Evolutionary conservation across 2,329 filamentous ascomycete genomes (phyloP), one percentile per base, ranked within the genome.

Genomic region (Aspergillus jensenii): DNA sequence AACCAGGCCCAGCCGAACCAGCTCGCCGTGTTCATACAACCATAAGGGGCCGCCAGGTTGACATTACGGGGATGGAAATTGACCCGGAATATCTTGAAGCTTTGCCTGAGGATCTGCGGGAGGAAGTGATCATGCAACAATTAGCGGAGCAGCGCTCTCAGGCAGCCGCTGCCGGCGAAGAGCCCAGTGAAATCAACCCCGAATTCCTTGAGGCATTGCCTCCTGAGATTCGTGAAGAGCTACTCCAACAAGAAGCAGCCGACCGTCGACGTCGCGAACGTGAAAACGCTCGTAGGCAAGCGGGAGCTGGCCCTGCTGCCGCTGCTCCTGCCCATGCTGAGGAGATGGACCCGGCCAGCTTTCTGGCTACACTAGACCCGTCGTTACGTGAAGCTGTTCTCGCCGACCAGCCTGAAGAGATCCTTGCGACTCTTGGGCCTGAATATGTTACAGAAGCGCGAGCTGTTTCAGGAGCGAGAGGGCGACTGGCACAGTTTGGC

Each of bases 171-270:
- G 82, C 84, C 25, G 84, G 86, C 17, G 90, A 93, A 59, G 87
- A 92, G 67, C 74, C 76, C 14, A 77, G 71, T 43, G 74, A 78
- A 59, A 93, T 96, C 60, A 93, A 92, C 74, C 90, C 91, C 63
- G 93, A 97, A 68, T 99, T 99, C 75, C 81, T 99, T 11, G 91
- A 97, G 70, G 95, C 93, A 8, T 81, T 99, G 19, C 95, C 95
- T 1, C 87, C 90, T 19, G 93, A 98, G 55, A 89, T 99, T 55
- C 90, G 95, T 35, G 83, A 90, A 62, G 96, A 99, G 71, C 87
- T 99, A 62, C 86, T 96, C 37, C 90, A 96, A 68, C 90, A 96
- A 72, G 95, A 99, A 77, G 87, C 90, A 52, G 86, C 89, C 70
- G 93, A 97, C 69, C 90, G 92, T 63, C 91, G 93, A 58, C 89